Base-by-base conservation (phyloP, 2,329 filamentous ascomycete genomes). In the Aspergillaceae sp. region DNA sequence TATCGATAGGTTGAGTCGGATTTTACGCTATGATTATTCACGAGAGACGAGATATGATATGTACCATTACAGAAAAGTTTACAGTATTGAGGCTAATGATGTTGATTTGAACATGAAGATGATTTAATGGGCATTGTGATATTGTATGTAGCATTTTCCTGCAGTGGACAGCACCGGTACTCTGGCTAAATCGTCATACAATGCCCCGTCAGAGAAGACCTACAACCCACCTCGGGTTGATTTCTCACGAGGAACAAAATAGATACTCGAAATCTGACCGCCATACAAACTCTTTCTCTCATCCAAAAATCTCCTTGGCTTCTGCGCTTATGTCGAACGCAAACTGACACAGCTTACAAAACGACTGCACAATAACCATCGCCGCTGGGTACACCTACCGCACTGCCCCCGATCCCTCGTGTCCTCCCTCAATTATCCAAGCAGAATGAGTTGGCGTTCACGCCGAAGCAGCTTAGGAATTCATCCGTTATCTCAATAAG, bases 401-500 rank as follows among this genome's bases (percentile, higher is more conserved):
- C 19, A 19, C 2, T 19, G 19, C 1, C 19, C 19, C 19, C 19
- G 19, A 19, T 1, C 19, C 19, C 19, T 19, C 19, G 19, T 19
- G 66, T 72, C 3, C 71, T 72, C 54, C 69, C 70, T 1, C 54
- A 62, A 40, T 50, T 66, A 10, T 54, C 52, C 3, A 57, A 53
- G 6, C 43, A 52, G 2, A 51, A 60, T 32, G 54, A 49, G 1
- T 52, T 69, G 0, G 64, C 58, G 8, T 61, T 66, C 11, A 72
- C 68, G 0, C 56, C 66, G 46, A 71, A 70, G 48, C 65, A 70
- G 46, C 58, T 68, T 1, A 68, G 66, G 8, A 69, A 69, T 45
- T 63, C 62, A 2, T 68, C 66, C 7, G 56, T 71, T 29, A 56
- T 67, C 3, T 59, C 57, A 1, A 60, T 61, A 54, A 56, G 56